Base-by-base conservation (phyloP, 306 rosid species). In the Quercus rubra region DNA sequence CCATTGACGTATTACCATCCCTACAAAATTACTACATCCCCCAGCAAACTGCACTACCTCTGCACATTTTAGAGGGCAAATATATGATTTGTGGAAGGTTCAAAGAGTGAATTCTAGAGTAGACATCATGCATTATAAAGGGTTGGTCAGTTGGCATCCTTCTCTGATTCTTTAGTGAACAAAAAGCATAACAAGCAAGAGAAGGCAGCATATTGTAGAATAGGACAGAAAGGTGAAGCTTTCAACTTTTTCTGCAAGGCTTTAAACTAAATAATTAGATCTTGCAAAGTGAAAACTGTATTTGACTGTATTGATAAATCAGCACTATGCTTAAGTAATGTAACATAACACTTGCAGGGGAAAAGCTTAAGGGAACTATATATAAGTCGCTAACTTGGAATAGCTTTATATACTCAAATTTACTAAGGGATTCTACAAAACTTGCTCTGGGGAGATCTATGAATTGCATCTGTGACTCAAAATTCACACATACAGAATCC, bases 371-470 rank as follows among this genome's bases (percentile, higher is more conserved):
- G 81, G 46, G 74, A 66, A 67, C 57, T 21, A 21, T 70, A 58
- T 35, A 49, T 76, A 75, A 71, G 67, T 19, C 52, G 76, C 69
- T 72, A 30, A 54, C 66, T 77, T 54, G 38, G 74, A 28, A 80
- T 71, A 79, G 75, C 20, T 46, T 43, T 56, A 78, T 61, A 78
- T 28, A 57, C 74, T 57, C 61, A 74, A 35, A 70, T 76, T 31
- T 46, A 66, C 41, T 30, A 30, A 30, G 33, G 46, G n/a, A 33
- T 25, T 73, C 74, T 23, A 66, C 46, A 5, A 6, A 71, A 43
- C 49, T 30, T 25, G 4, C 75, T 46, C 58, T 51, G 4, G 55
- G 13, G 68, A 52, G 56, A 80, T n/a, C 35, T 25, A 66, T 31
- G 12, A 12, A 70, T 55, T 49, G 4, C 76, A 80, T 56, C 18